These are phyloP conservation scores for Talaromyces sp. DNA, from an alignment of 2,329 filamentous ascomycete genomes.

Conservation along the genomic window DNA sequence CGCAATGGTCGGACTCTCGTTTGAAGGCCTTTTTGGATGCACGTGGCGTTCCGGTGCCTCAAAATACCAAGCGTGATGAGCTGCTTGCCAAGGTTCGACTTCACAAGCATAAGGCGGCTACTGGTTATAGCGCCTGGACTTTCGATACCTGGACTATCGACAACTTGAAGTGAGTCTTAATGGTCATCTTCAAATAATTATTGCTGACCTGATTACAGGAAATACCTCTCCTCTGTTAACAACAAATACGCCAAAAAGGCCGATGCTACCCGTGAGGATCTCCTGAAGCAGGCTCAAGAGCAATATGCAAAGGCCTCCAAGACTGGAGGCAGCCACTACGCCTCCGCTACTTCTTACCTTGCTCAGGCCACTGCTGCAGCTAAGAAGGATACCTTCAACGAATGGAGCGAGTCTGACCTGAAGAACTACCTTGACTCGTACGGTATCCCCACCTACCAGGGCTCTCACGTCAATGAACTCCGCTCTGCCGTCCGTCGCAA, in stretches of 20 bases:
- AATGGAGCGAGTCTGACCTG: constrained; percentile 67
- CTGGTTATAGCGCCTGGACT: constrained; percentile 68
- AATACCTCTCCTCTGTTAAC: constrained; percentile 48
- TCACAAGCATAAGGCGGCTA: constrained; percentile 65
- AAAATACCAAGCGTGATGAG: constrained; percentile 66
- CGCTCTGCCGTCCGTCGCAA: constrained; percentile 68
- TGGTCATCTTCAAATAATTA: constrained; percentile 21
- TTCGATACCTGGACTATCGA: constrained; percentile 73
- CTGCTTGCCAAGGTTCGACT: constrained; percentile 71
- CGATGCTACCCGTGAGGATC: constrained; percentile 67
- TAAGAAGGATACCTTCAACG: constrained; percentile 65
- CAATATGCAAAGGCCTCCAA: constrained; percentile 47
- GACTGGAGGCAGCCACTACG: constrained; percentile 46
- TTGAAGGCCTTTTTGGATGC: constrained; percentile 76
- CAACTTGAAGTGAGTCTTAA: constrained; percentile 57
- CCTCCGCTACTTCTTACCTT: constrained; percentile 68
- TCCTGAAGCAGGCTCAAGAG: constrained; percentile 56
- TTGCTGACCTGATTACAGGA: constrained; percentile 46
- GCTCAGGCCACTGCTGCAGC: constrained; percentile 61
- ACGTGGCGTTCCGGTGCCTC: constrained; percentile 70
- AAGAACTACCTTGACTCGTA: constrained; percentile 79
- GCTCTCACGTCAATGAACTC: constrained; percentile 65
- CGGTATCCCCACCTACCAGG: constrained; percentile 65
- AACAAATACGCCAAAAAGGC: constrained; percentile 59
- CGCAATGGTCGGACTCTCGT: constrained; percentile 69